Evolutionary conservation across 2,329 filamentous ascomycete species (phyloP).

Genomic region (Chaetomium strumarium): DNA sequence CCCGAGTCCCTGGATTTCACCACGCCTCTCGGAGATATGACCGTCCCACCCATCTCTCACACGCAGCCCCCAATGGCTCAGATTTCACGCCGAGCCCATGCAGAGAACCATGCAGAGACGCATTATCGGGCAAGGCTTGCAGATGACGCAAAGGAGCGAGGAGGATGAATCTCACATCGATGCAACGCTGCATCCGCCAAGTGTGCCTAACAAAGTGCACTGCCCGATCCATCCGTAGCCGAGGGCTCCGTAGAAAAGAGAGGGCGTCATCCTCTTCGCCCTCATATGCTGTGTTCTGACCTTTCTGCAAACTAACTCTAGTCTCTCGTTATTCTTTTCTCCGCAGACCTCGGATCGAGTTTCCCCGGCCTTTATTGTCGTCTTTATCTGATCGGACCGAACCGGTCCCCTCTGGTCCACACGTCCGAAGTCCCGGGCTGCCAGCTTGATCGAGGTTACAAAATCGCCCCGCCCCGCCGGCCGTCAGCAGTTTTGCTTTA

Average conservation of each 20-base stretch:
- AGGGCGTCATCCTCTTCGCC: background rate
- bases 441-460: background rate
- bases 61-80: background rate
- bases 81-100: background rate
- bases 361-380: too few species aligned
- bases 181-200: constrained; percentile 5
- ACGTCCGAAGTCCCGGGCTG: background rate
- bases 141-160: too few species aligned
- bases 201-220: background rate
- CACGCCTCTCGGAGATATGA: background rate
- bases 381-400: too few species aligned
- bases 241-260: background rate
- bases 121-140: background rate
- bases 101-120: background rate
- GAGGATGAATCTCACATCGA: background rate
- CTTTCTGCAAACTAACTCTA: background rate
- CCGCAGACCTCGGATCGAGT: too few species aligned
- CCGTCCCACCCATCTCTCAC: background rate
- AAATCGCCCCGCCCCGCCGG: background rate
- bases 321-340: too few species aligned
- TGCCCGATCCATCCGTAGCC: background rate
- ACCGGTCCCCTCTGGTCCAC: too few species aligned
- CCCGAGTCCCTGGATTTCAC: background rate
- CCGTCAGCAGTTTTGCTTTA: background rate
- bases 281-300: background rate